Evolutionary conservation across 805 yeast genomes (phyloP).

Genomic region (Sugiyamaella marilandica): DNA sequence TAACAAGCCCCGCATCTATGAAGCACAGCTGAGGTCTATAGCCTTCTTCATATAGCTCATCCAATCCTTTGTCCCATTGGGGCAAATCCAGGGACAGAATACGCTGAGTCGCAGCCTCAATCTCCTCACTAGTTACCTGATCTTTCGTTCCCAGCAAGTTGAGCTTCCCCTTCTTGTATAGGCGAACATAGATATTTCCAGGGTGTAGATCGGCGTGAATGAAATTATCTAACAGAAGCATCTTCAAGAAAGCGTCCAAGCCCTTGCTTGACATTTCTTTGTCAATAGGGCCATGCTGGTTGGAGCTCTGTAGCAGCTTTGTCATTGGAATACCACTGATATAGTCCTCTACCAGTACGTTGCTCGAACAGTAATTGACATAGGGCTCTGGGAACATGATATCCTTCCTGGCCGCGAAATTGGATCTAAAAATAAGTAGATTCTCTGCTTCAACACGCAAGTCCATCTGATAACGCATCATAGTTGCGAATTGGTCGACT

Average conservation of each 20-base stretch:
- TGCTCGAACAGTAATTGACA: slow-evolving; percentile 56
- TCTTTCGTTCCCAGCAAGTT: slow-evolving; percentile 34
- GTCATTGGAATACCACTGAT: slow-evolving; percentile 81
- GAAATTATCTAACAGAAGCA: slow-evolving; percentile 89
- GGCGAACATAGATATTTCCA: slow-evolving; percentile 82
- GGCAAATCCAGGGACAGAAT: slow-evolving; percentile 23
- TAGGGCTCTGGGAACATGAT: slow-evolving; percentile 80
- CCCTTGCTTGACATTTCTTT: slow-evolving; percentile 67
- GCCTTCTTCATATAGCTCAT: slow-evolving; percentile 46
- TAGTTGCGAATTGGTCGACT: slow-evolving; percentile 75
- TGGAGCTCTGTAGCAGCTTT: slow-evolving; percentile 44
- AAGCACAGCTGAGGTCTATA: slow-evolving; percentile 84
- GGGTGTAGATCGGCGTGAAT: slow-evolving; percentile 97
- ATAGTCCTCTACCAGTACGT: slow-evolving; percentile 80
- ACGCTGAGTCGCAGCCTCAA: slow-evolving; percentile 22
- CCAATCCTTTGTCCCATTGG: slow-evolving; percentile 34
- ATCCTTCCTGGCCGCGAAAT: slow-evolving; percentile 54
- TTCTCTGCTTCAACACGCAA: slow-evolving; percentile 85
- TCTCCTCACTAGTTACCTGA: slow-evolving; percentile 22
- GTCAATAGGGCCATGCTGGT: slow-evolving; percentile 35
- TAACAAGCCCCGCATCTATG: slow-evolving; percentile 89
- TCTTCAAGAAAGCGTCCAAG: slow-evolving; percentile 84
- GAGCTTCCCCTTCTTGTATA: slow-evolving; percentile 41
- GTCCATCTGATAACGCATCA: slow-evolving; percentile 89
- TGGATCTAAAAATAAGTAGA: slow-evolving; percentile 61